Percentiles rank a stretch among this genome's conserved stretches.
Conservation (phyloP, 768 basidiomycete species). For the Mycena venus region DNA sequence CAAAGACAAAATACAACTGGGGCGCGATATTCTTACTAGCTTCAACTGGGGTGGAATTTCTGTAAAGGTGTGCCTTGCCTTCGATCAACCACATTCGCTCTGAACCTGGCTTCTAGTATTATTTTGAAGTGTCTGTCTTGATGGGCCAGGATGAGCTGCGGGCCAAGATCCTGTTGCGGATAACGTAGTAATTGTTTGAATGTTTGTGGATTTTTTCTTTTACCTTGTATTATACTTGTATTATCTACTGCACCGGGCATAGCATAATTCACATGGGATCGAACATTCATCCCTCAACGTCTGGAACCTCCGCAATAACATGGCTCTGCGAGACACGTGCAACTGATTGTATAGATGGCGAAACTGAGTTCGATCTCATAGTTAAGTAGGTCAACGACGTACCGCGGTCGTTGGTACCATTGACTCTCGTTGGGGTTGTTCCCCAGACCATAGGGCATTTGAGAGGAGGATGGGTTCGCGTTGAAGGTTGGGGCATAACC, state of each 20-base stretch:
- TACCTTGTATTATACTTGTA: not conserved
- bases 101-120: conserved; percentile 3
- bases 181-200: not conserved
- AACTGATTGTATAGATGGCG: not conserved
- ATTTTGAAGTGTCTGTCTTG: conserved; percentile 20
- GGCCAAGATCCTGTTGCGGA: not conserved
- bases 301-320: not conserved
- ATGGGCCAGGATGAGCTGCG: conserved; percentile 25
- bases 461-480: not conserved
- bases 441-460: not conserved
- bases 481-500: not conserved
- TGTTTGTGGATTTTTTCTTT: not conserved
- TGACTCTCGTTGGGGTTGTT: not conserved
- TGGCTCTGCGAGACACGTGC: not conserved
- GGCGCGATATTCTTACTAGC: conserved; percentile 55
- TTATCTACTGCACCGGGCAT: not conserved
- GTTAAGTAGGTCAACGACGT: not conserved
- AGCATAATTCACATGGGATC: not conserved
- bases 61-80: conserved; percentile 51
- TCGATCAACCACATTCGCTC: not conserved
- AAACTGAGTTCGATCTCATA: no score
- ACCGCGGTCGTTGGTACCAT: not conserved
- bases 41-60: conserved; percentile 59
- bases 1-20: conserved; percentile 56
- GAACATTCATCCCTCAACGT: not conserved